Conservation (phyloP, 2,329 filamentous ascomycete genomes). For the Fusarium sp. region DNA sequence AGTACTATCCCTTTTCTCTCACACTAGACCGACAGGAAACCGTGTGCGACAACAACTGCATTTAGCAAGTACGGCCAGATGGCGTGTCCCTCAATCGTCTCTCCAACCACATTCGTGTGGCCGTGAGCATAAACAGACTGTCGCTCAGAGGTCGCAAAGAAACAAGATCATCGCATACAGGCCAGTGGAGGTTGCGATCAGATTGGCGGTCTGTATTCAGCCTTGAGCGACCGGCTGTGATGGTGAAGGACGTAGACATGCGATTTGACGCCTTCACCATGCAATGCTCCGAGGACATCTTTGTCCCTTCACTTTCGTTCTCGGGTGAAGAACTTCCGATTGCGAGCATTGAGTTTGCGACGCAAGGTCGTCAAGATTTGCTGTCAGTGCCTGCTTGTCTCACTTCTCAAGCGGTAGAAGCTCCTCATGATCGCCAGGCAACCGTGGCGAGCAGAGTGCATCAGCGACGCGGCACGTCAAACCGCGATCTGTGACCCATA, state of each 20-base stretch:
- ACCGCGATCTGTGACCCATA: rapidly evolving
- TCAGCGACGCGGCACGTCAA: neutral
- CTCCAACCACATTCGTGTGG: neutral
- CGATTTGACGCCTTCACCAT: neutral
- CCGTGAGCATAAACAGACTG: neutral
- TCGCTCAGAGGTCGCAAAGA: neutral
- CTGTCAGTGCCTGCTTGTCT: neutral
- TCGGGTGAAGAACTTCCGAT: neutral
- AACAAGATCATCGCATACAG: too few species aligned
- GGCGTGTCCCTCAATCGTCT: too few species aligned
- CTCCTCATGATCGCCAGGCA: neutral
- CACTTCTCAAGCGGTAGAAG: neutral
- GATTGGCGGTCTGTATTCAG: neutral
- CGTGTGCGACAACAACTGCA: too few species aligned
- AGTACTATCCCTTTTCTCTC: neutral
- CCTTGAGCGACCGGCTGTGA: neutral
- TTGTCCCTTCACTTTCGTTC: neutral
- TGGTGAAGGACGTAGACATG: neutral
- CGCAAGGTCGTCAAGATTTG: neutral
- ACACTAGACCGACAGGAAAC: neutral
- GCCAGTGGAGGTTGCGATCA: neutral
- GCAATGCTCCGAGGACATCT: neutral
- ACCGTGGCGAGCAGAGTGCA: neutral
- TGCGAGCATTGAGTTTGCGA: neutral
- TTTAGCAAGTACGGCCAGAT: neutral